A percentile compares a stretch with the other conserved stretches of the same genome.
phyloP scores from a whole-genome alignment of 2,329 filamentous ascomycete species.

The Davidsoniella virescens region DNA sequence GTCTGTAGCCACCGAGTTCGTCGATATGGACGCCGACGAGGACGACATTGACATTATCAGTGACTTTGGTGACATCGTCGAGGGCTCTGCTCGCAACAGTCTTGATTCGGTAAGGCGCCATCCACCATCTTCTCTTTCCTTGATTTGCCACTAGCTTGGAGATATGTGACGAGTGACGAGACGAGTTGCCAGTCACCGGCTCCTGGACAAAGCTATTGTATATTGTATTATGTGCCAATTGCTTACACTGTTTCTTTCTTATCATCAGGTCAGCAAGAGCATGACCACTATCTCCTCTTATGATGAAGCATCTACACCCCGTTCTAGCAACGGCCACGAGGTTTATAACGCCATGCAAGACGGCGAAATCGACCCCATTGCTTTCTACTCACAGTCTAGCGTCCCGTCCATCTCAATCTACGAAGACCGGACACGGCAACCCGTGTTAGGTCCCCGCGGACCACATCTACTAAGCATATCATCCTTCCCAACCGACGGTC shows the following conservation, averaged over 20 bases:
- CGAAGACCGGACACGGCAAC: constrained; percentile 28
- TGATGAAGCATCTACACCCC: constrained; percentile 67
- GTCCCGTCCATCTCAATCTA: neutral
- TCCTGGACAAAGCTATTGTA: neutral
- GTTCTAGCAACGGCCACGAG: constrained; percentile 40
- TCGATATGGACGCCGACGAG: constrained; percentile 54
- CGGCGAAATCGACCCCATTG: constrained; percentile 27
- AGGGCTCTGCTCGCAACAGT: constrained; percentile 51
- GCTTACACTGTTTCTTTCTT: neutral
- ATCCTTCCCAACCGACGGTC: constrained; percentile 31
- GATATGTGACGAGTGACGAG: no score
- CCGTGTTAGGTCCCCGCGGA: constrained; percentile 64
- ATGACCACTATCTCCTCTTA: constrained; percentile 77
- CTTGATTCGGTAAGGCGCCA: constrained; percentile 49
- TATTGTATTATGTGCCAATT: neutral
- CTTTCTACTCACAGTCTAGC: constrained; percentile 28
- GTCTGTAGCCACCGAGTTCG: constrained; percentile 61
- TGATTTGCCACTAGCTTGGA: neutral
- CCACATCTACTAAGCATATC: constrained; percentile 63
- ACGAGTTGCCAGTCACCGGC: neutral
- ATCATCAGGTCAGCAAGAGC: constrained; percentile 49
- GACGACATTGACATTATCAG: constrained; percentile 31
- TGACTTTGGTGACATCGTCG: constrained; percentile 31
- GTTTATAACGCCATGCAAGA: constrained; percentile 1
- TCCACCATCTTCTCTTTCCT: neutral